These are phyloP conservation scores for Microsporum ferrugineum DNA, from an alignment of 2,329 filamentous ascomycete species.

Conservation along the genomic window DNA sequence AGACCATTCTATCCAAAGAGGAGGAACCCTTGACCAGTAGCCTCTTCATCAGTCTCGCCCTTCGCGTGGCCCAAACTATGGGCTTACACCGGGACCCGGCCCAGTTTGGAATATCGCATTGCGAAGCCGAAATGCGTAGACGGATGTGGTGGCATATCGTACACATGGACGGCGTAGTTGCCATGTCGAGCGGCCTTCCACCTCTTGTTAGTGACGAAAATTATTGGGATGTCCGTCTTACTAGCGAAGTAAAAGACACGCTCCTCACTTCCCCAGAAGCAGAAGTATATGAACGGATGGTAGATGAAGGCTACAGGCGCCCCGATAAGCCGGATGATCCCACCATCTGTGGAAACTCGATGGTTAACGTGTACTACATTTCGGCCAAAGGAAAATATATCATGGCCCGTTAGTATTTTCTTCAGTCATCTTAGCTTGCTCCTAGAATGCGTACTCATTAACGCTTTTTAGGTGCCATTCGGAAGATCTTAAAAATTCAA, in stretches of 20 bases:
- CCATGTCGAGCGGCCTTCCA: conserved; percentile 39
- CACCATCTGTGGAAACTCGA: conserved; percentile 30
- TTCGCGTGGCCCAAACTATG: conserved; percentile 39
- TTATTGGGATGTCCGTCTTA: conserved; percentile 38
- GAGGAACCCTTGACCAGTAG: conserved; percentile 40
- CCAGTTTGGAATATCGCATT: conserved; percentile 35
- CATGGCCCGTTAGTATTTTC: conserved; percentile 31
- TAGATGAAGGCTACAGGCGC: conserved; percentile 23
- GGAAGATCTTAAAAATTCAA: conserved; percentile 35
- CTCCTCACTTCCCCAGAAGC: conserved; percentile 30
- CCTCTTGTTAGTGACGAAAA: conserved; percentile 38
- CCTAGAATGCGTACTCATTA: not conserved
- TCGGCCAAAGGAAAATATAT: conserved; percentile 35
- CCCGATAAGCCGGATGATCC: conserved; percentile 34
- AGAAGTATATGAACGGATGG: conserved; percentile 26
- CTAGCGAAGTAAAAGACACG: conserved; percentile 39
- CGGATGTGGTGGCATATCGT: conserved; percentile 41
- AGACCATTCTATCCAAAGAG: conserved; percentile 37
- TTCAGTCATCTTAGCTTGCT: not conserved
- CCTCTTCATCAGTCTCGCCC: conserved; percentile 37
- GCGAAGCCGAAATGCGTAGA: conserved; percentile 36
- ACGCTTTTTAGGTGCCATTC: conserved; percentile 27
- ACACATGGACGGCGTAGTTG: conserved; percentile 39
- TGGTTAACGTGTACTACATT: conserved; percentile 35
- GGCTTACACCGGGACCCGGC: conserved; percentile 40